These are phyloP conservation scores for Coprinopsis marcescibilis DNA, from an alignment of 768 basidiomycete species.

Conservation along the genomic window DNA sequence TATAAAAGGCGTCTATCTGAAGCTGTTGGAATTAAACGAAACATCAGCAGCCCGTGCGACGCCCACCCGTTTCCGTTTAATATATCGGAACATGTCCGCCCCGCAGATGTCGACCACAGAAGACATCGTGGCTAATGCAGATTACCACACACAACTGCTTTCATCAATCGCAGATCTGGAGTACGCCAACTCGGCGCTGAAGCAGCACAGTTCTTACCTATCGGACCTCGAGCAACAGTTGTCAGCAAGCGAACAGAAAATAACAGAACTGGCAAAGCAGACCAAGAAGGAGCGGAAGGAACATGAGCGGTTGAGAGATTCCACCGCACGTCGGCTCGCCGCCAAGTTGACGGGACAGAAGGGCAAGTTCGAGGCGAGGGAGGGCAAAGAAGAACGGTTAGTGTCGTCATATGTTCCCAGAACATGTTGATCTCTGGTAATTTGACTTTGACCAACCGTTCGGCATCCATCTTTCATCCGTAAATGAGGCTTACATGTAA, in stretches of 20 bases:
- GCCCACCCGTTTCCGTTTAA: neutral
- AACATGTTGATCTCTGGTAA: neutral
- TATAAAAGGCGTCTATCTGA: too few relatives aligned
- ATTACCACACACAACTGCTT: conserved; percentile 33
- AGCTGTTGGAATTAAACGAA: too few relatives aligned
- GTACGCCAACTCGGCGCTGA: conserved; percentile 32
- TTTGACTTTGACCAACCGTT: too few relatives aligned
- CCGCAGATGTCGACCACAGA: conserved; percentile 14
- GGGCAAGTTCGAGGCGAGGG: conserved; percentile 36
- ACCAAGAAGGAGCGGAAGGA: conserved; percentile 42
- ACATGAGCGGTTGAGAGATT: conserved; percentile 35
- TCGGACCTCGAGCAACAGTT: conserved; percentile 27
- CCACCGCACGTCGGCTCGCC: conserved; percentile 32
- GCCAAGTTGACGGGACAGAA: conserved; percentile 35
- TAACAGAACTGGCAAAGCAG: conserved; percentile 26
- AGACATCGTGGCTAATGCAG: conserved; percentile 30
- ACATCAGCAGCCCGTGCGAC: neutral
- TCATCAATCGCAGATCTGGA: conserved; percentile 30
- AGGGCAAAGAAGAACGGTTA: conserved; percentile 41
- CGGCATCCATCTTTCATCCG: too few relatives aligned
- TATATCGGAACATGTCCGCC: neutral
- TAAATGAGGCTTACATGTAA: too few relatives aligned
- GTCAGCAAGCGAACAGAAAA: conserved; percentile 16
- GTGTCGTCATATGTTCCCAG: neutral
- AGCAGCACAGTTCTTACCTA: conserved; percentile 31